Evolutionary conservation across 1,139 yeast species (phyloP), one percentile per base, ranked within the genome.

Genomic region (Chernovozyma sophiae-reginae): DNA sequence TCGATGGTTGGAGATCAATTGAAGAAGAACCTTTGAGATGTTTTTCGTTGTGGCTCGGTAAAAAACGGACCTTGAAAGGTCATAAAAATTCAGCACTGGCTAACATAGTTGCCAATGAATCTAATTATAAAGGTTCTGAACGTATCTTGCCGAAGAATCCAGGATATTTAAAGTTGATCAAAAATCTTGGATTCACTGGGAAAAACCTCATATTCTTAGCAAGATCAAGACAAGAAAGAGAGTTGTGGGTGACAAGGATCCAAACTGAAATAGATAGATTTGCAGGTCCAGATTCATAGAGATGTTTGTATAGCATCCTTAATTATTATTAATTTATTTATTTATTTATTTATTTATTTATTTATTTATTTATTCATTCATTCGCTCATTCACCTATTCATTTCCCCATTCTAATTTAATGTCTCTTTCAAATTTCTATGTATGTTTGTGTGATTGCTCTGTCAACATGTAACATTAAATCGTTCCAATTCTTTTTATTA

Each of bases 1-100:
- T 74, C 1, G 95, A 89, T 57, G 96, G 96, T 0, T 86, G 95
- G 90, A 73, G 72, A 46, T 82, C 94, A 2, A 66, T 77, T 5
- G 97, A 90, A 47, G 86, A 82, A 37, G 94, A 86, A 46, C 54
- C 71, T 13, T 60, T 75, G 29, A 65, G 95, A 35, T 79, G 95
- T 45, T 89, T 90, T 52, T 86, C 92, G 0, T 49, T 90, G 4
- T 87, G 96, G 95, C 77, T 84, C 56, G 94, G 94, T 0, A 69
- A 69, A 7, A 84, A 81, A 47, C 58, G 83, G 37, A 61, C 70
- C 3, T 60, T 71, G 28, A 55, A 14, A 7, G 33, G 33, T n/a
- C 45, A 39, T 32, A 40, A 43, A 16, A 40, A 40, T 13, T 13
- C 25, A 20, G 36, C 35, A 3, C 20, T 32, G 7, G 39, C 38